phyloP scores from a whole-genome alignment of 495 filamentous ascomycete genomes.

The Bryoglossum gracile region DNA sequence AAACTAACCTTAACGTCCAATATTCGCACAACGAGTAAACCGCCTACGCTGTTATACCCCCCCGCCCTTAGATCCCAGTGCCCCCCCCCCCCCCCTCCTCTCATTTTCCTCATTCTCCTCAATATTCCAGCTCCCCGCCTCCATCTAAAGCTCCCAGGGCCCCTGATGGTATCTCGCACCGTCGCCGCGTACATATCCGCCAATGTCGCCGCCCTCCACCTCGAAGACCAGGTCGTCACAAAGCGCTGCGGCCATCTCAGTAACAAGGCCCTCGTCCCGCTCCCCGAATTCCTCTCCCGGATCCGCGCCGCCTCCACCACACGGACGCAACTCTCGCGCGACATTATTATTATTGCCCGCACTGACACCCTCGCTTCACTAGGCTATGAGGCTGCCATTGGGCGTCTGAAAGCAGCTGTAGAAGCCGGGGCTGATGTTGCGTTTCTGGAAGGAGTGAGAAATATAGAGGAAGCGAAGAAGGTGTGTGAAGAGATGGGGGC shows the following conservation, averaged over 20 bases:
- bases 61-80: too few relatives aligned
- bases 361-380: constrained; percentile 51
- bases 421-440: constrained; percentile 58
- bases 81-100: too few relatives aligned
- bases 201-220: constrained; percentile 63
- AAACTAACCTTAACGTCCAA: too few relatives aligned
- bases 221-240: constrained; percentile 62
- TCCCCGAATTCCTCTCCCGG: constrained; percentile 45
- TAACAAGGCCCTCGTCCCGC: constrained; percentile 53
- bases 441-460: constrained; percentile 59
- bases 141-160: background rate
- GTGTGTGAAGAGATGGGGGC: constrained; percentile 46
- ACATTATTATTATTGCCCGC: constrained; percentile 57
- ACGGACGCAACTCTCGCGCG: constrained; percentile 18
- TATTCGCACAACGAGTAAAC: too few relatives aligned
- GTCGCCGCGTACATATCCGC: constrained; percentile 37
- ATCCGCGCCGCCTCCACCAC: constrained; percentile 42
- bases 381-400: constrained; percentile 52
- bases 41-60: too few relatives aligned
- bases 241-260: constrained; percentile 60
- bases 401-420: constrained; percentile 50
- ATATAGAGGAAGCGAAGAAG: constrained; percentile 44
- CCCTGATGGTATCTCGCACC: constrained; percentile 14
- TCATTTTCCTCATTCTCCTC: too few relatives aligned
- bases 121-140: background rate